Base-by-base conservation (phyloP, 1,284 basidiomycete species). In the Cutaneotrichosporon sp. region DNA sequence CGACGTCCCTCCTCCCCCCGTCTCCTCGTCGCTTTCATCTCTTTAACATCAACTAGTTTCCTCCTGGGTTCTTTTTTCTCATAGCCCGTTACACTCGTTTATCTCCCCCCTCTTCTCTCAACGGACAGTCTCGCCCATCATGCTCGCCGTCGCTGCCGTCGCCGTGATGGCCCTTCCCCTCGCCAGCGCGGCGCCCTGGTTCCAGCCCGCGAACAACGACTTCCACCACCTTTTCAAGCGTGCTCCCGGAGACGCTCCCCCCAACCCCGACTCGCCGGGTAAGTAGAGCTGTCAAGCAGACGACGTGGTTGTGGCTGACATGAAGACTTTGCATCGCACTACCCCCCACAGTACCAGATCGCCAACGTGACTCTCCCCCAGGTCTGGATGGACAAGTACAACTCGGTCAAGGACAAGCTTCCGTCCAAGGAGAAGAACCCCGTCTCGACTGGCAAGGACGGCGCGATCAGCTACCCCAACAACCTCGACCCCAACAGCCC, bases 371-470 rank as follows among this genome's bases (percentile, higher is more conserved):
- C 49, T 14, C 46, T 63, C 39, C 65, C 65, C 38, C 48, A 59
- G 41, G 58, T 55, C 12, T 67, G 66, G 66, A 34, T 51, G 37
- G 62, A 64, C 50, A 55, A 58, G 36, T 55, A 65, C 46, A 49
- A 51, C 17, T 12, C 37, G 8, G 35, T 59, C 47, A 46, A 36
- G 37, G 43, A 33, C 33, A 45, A 45, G 43, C 33, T 45, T 20
- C 59, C 43, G 8, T 20, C 30, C 8, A 30, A 55, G 4, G 34
- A 47, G 15, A 35, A 33, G 51, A 49, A 49, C 53, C 61, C 61
- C 23, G 48, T 60, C 22, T 65, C 66, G 54, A 66, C 63, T 22
- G 45, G 39, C 21, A 43, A 22, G 22, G 17, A 38, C 40, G 34
- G 48, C 41, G 22, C 30, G 20, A 22, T 34, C 22, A 60, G 62